A percentile compares a stretch with the other conserved stretches of the same genome.
Evolutionary conservation across 148 eudicot genomes (phyloP).

Genomic region (Gaultheria prostrata): DNA sequence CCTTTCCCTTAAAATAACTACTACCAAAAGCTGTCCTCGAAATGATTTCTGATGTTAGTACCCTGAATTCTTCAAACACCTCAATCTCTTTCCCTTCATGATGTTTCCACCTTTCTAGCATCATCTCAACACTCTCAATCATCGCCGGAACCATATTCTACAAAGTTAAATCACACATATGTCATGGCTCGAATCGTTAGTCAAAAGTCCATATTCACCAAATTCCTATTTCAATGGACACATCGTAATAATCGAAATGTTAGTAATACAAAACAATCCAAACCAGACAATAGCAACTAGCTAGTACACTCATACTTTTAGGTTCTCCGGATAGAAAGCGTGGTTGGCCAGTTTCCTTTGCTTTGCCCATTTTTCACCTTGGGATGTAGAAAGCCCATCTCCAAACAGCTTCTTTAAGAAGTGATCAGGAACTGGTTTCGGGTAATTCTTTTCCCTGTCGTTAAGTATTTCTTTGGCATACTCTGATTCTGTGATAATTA

Average conservation of each 20-base stretch:
- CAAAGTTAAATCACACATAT: too few relatives aligned
- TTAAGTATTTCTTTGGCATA: background rate
- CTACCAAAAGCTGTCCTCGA: slow-evolving; percentile 28
- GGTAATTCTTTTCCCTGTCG: background rate
- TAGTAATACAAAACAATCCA: too few relatives aligned
- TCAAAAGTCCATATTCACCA: background rate
- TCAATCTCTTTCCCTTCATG: slow-evolving; percentile 22
- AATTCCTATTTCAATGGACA: background rate
- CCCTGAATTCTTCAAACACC: slow-evolving; percentile 16
- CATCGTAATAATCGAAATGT: background rate
- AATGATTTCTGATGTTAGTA: slow-evolving; percentile 22
- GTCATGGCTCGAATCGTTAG: background rate
- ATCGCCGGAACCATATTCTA: slow-evolving; percentile 28
- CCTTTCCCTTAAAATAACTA: slow-evolving; percentile 19
- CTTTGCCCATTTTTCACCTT: slow-evolving; percentile 27
- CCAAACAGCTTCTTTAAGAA: background rate
- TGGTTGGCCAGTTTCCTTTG: slow-evolving; percentile 25
- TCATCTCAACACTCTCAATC: slow-evolving; percentile 19
- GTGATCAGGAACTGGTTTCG: background rate
- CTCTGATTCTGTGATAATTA: background rate
- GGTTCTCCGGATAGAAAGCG: slow-evolving; percentile 21
- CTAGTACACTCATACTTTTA: slow-evolving; percentile 10
- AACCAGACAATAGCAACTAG: background rate
- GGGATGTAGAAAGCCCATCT: background rate
- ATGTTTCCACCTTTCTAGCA: slow-evolving; percentile 26